A percentile compares a stretch with the other conserved stretches of the same genome.
phyloP scores from a whole-genome alignment of 257 asterid species.

The Leptodermis oblonga region DNA sequence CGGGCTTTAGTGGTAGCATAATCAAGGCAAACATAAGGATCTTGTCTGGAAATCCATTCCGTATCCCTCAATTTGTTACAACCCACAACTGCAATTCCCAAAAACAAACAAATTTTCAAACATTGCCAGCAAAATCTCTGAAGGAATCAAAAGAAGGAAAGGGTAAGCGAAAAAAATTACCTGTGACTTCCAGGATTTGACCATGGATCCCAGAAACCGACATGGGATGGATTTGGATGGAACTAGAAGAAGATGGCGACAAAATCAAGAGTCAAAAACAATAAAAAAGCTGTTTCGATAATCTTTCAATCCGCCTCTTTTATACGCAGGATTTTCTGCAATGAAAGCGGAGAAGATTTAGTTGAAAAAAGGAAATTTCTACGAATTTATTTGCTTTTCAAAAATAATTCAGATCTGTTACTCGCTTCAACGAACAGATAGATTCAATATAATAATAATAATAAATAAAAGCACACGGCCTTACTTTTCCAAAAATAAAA shows the following conservation, averaged over 20 bases:
- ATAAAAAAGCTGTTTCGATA: neutral
- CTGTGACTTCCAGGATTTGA: slow-evolving; percentile 82
- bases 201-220: slow-evolving; percentile 82
- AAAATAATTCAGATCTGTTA: too few relatives aligned
- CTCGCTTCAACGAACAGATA: too few relatives aligned
- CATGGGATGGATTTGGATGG: slow-evolving; percentile 36
- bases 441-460: too few relatives aligned
- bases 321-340: neutral
- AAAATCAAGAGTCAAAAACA: neutral
- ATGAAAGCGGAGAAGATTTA: too few relatives aligned
- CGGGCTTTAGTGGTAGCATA: slow-evolving; percentile 68
- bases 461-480: too few relatives aligned
- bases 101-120: neutral
- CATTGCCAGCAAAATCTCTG: neutral
- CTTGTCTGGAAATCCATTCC: slow-evolving; percentile 94
- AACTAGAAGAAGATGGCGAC: neutral
- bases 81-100: slow-evolving; percentile 53
- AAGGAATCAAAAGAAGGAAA: neutral
- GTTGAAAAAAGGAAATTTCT: too few relatives aligned
- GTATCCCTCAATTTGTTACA: slow-evolving; percentile 74
- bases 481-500: too few relatives aligned
- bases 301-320: too few relatives aligned
- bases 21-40: slow-evolving; percentile 89
- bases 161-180: slow-evolving; percentile 23
- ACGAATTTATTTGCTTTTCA: too few relatives aligned